Evolutionary conservation across 108 stramenopile species (phyloP), one percentile per base, ranked within the genome.

Genomic region (Seminavis robusta): DNA sequence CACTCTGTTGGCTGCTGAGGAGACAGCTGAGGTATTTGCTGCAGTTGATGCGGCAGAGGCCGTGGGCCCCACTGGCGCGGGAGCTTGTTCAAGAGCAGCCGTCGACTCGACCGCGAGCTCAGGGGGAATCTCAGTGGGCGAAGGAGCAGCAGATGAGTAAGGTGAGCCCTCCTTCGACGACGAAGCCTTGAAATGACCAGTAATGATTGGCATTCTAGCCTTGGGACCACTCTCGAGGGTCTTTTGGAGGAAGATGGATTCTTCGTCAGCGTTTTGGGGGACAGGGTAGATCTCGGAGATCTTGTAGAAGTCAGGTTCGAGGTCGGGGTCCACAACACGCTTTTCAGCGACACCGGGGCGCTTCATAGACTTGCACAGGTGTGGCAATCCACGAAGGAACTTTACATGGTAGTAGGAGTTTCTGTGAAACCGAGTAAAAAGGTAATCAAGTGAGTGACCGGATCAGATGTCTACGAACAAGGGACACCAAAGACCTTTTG

Each of bases 351-450:
- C 76, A 33, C 75, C 77, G 8, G 78, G 81, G 7, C 79, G 65
- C 61, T 55, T 74, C 76, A 81, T 81, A 26, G 33, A 26, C 49
- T 74, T 67, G 47, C 70, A 72, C 20, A 81, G 52, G 30, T 77
- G 73, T n/a, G 73, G 75, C 29, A 74, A 59, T 3, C 80, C 80
- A 38, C 76, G 47, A 10, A 81, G 62, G 61, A 81, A 81, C 38
- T 65, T 31, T 34, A 76, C 80, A 43, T 90, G 84, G 52, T 87
- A 90, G 56, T 90, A 90, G 4, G 76, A 39, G 33, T 82, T 80
- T 3, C 76, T 53, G 62, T 90, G 85, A 19, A 69, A 64, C 2
- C n/a, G n/a, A n/a, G n/a, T n/a, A n/a, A n/a, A n/a, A n/a, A n/a
- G n/a, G n/a, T n/a, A n/a, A n/a, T n/a, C n/a, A n/a, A n/a, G n/a